Evolutionary conservation across 164 flowering plant species (phyloP).

Genomic region (Stephania cephalantha): DNA sequence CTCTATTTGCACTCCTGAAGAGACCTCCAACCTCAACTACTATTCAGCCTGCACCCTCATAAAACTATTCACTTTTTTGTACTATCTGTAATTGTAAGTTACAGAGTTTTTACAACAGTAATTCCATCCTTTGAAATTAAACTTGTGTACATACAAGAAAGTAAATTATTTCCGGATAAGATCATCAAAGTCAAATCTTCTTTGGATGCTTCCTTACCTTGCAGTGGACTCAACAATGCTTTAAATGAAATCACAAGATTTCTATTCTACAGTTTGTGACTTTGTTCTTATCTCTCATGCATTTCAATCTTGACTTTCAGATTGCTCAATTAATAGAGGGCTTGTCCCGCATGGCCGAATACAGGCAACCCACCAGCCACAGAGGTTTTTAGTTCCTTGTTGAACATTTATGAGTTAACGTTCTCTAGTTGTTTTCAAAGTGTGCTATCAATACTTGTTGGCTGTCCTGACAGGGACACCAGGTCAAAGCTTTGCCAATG

Average conservation of each 20-base stretch:
- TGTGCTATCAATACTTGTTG: neutral
- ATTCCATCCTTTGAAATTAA: neutral
- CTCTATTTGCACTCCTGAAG: slow-evolving; percentile 12
- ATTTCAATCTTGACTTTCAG: slow-evolving; percentile 2
- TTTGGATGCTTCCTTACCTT: neutral
- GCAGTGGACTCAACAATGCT: neutral
- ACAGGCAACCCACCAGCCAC: neutral
- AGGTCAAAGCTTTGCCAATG: neutral
- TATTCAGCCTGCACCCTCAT: slow-evolving; percentile 37
- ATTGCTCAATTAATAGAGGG: neutral
- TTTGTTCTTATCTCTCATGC: neutral
- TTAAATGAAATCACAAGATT: too few species aligned
- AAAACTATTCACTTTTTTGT: slow-evolving; percentile 8
- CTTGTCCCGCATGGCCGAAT: slow-evolving; percentile 1
- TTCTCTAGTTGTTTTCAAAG: neutral
- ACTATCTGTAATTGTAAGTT: neutral
- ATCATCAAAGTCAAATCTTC: neutral
- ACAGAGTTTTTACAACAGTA: neutral
- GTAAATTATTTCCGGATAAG: neutral
- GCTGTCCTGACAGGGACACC: slow-evolving; percentile 4
- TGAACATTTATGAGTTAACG: neutral
- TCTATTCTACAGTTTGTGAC: neutral
- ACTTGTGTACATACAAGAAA: neutral
- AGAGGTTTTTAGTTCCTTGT: neutral
- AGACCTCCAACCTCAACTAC: slow-evolving; percentile 26